Evolutionary conservation across 1,139 yeast species (phyloP), one percentile per base, ranked within the genome.

Genomic region (Yamadazyma jaroonii): DNA sequence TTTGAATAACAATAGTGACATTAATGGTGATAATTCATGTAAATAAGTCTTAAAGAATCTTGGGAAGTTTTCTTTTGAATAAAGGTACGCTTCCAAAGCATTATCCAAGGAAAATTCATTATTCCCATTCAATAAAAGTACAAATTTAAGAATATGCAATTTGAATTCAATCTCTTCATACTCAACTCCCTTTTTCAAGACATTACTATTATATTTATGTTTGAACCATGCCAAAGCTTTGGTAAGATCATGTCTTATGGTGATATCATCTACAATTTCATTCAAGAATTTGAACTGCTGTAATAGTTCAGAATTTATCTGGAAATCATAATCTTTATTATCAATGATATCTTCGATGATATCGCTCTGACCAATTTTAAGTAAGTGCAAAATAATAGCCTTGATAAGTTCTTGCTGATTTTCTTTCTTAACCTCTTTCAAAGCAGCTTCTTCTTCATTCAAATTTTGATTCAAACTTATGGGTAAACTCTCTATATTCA

Each of bases 121-220:
- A 3, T 15, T 15, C 2, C 64, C 64, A 36, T 62, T 62, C 36
- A 77, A 64, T 3, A 74, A 52, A 30, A 74, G 56, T 3, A 63
- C 57, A 48, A 74, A 84, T 49, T 82, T 81, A 17, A 81, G 63
- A 53, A 77, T 71, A 57, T 83, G 89, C 42, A 84, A 65, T 47
- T 74, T 72, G 61, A 83, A 82, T 56, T 81, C 87, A 29, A 83
- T 54, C 20, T 37, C 36, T 34, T 52, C 52, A 23, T 36, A 39
- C 45, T 47, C 9, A 12, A 11, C 2, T 8, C 17, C 9, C 3
- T 13, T 10, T 9, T 15, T 22, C 12, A 20, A 9, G 9, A n/a
- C 15, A n/a, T 20, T 28, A 12, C n/a, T n/a, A 9, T 9, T 21
- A 11, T 14, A 23, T 36, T 60, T 60, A 11, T 47, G 45, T 29